Base-by-base conservation (phyloP, 164 flowering plant species). In the Stephania japonica region DNA sequence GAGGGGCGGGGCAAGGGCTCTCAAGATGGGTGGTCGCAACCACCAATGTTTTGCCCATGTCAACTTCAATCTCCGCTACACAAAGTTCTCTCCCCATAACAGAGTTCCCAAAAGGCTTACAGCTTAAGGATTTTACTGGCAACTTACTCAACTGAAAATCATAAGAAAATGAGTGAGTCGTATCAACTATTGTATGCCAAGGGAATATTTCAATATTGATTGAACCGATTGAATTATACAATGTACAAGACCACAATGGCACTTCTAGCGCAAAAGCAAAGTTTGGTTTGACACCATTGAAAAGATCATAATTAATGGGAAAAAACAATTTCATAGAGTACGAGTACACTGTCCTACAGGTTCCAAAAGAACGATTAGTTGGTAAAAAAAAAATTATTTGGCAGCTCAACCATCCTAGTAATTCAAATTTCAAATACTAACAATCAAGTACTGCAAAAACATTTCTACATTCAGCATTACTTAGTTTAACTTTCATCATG, bases 21-120 rank as follows among this genome's bases (percentile, higher is more conserved):
- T 95, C 99, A 49, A 95, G 97, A 81, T 95, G 99, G 83, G 90
- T 89, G 4, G 99, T 96, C 49, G 98, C 97, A 76, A 92, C 78
- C 71, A 87, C 80, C 72, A 96, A 74, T 23, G 81, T 24, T 72
- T 78, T 85, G 61, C 77, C 80, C 19, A 63, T 70, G n/a, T 53
- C 72, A 67, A 80, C 81, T 72, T 88, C 87, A 67, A 90, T 71
- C 69, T 92, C 91, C 53, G 95, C 86, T 43, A 90, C 16, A 76
- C 89, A 84, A 23, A 92, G 90, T 74, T 94, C 92, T 80, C 99
- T 88, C 24, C 91, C 97, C 99, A 96, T 96, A 42, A 75, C 70
- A 14, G 98, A 83, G 76, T 92, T 85, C 70, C 77, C 56, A 74
- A 92, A 96, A 12, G 91, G 91, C 70, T 77, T 81, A 75, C 80